Percentiles rank a stretch among this genome's conserved stretches.
These are phyloP conservation scores for Sclerotinia glacialis DNA, from an alignment of 2,329 filamentous ascomycete species.

Conservation along the genomic window DNA sequence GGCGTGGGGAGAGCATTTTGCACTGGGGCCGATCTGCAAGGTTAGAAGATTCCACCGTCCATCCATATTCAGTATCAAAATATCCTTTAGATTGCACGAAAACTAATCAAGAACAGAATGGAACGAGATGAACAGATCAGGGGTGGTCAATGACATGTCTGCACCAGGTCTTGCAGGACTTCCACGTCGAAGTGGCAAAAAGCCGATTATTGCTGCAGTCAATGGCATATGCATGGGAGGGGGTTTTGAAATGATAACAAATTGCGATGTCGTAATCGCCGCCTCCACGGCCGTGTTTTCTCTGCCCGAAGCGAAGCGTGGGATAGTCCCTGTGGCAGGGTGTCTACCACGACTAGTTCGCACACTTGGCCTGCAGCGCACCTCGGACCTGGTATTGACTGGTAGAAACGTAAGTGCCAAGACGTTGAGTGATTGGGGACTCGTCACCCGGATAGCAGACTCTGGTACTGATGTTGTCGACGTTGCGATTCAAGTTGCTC, in stretches of 20 bases:
- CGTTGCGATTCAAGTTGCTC: slow-evolving; percentile 49
- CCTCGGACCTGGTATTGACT: slow-evolving; percentile 65
- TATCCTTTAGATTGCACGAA: slow-evolving; percentile 34
- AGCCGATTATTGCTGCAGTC: slow-evolving; percentile 71
- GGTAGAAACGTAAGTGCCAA: slow-evolving; percentile 57
- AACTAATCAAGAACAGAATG: slow-evolving; percentile 47
- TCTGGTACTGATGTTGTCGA: slow-evolving; percentile 47
- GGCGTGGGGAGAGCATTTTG: slow-evolving; percentile 62
- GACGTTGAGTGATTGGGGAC: slow-evolving; percentile 60
- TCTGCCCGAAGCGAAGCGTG: slow-evolving; percentile 67
- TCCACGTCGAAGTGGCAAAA: slow-evolving; percentile 58
- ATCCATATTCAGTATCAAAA: not conserved
- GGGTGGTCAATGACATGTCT: slow-evolving; percentile 29
- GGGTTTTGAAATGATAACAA: slow-evolving; percentile 72
- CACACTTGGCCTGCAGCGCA: slow-evolving; percentile 62
- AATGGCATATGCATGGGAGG: slow-evolving; percentile 72
- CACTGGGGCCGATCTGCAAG: slow-evolving; percentile 63
- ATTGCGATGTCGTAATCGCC: slow-evolving; percentile 66
- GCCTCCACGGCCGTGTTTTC: slow-evolving; percentile 56
- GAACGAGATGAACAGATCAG: slow-evolving; percentile 41
- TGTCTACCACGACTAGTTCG: slow-evolving; percentile 65
- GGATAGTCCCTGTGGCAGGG: slow-evolving; percentile 67
- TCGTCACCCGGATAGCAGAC: slow-evolving; percentile 62
- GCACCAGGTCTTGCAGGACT: slow-evolving; percentile 46
- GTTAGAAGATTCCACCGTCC: slow-evolving; percentile 45